Conservation (phyloP, 2,329 filamentous ascomycete genomes). For the Penicillium thymicola region DNA sequence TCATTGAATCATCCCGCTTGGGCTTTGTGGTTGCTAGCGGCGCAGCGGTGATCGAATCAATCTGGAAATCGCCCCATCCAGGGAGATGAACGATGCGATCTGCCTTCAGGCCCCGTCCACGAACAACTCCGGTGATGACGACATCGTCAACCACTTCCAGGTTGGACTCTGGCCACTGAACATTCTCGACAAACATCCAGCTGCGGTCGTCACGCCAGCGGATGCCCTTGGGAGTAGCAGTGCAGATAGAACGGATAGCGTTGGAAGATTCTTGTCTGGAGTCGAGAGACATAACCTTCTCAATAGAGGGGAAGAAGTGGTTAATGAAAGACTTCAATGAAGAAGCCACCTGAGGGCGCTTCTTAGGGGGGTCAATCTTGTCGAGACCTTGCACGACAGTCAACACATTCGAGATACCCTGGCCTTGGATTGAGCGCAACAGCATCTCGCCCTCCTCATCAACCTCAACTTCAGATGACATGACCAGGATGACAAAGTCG, state of each 20-base stretch:
- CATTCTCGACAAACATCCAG: constrained; percentile 87
- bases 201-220: constrained; percentile 92
- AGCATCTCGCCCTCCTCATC: constrained; percentile 82
- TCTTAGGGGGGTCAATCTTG: constrained; percentile 74
- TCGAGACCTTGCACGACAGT: constrained; percentile 79
- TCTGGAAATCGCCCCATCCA: constrained; percentile 90
- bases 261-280: constrained; percentile 88
- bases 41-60: constrained; percentile 81
- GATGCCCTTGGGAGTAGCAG: constrained; percentile 87
- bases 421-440: constrained; percentile 81
- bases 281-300: constrained; percentile 86
- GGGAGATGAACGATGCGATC: constrained; percentile 88
- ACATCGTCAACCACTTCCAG: constrained; percentile 52
- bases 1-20: constrained; percentile 60
- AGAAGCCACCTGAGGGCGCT: constrained; percentile 68
- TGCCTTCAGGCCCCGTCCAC: constrained; percentile 82
- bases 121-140: constrained; percentile 76
- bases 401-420: constrained; percentile 90
- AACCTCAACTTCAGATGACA: constrained; percentile 73
- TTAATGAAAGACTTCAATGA: constrained; percentile 90
- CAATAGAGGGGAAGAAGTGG: constrained; percentile 89
- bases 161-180: constrained; percentile 64
- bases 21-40: constrained; percentile 59
- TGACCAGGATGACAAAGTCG: constrained; percentile 83
- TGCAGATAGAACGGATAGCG: constrained; percentile 85